phyloP scores from a whole-genome alignment of 306 rosid species.

The Prosopis cineraria region DNA sequence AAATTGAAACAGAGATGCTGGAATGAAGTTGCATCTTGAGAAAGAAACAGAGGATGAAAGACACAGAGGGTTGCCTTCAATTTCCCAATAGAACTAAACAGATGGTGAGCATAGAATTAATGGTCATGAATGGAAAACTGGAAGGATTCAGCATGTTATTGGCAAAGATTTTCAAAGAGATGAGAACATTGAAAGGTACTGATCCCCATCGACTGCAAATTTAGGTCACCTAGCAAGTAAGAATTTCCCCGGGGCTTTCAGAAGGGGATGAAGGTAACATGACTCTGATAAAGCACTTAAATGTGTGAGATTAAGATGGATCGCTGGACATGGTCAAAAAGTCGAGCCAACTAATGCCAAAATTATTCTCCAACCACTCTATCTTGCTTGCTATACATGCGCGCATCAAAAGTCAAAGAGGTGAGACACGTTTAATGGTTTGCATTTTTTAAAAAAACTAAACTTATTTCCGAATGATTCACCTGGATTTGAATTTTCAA shows the following conservation, averaged over 20 bases:
- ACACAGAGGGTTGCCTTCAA: background rate
- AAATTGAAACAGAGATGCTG: constrained; percentile 24
- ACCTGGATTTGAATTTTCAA: background rate
- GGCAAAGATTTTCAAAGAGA: constrained; percentile 24
- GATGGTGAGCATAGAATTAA: background rate
- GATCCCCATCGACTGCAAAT: constrained; percentile 6
- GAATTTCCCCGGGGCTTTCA: background rate
- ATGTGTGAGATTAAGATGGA: background rate
- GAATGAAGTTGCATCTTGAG: constrained; percentile 39
- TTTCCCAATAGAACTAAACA: background rate
- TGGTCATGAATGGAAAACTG: background rate
- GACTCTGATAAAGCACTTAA: background rate
- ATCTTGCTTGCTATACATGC: background rate
- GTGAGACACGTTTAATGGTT: constrained; percentile 22
- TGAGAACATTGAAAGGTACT: background rate
- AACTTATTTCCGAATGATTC: background rate
- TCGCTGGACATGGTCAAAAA: constrained; percentile 27
- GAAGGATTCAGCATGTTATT: background rate
- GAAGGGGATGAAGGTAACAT: constrained; percentile 12
- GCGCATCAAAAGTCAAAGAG: constrained; percentile 23
- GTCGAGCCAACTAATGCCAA: background rate
- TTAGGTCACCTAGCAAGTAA: constrained; percentile 28
- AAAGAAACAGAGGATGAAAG: constrained; percentile 2
- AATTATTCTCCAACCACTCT: constrained; percentile 30
- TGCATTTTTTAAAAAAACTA: background rate